Base-by-base conservation (phyloP, 768 basidiomycete genomes). In the Russula compacta region DNA sequence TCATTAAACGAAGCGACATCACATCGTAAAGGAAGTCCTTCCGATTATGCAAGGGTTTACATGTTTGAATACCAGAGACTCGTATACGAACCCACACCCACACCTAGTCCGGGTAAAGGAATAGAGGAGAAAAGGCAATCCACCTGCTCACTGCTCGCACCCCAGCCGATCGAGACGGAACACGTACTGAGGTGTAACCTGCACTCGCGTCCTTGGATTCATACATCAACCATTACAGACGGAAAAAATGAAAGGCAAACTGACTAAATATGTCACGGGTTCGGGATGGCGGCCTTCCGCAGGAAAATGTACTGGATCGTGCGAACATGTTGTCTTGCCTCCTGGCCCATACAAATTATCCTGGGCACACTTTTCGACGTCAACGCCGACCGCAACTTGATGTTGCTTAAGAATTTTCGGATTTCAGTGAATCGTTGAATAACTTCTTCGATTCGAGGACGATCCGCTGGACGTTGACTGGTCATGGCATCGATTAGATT, bases 401-500 rank as follows among this genome's bases (percentile, higher is more conserved):
- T 21, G 4, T 12, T 32, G 14, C 39, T 43, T 8, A 65, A 36
- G 5, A 53, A 50, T 2, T 14, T 38, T 33, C 40, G 35, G 42
- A 63, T 53, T 12, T 11, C 12, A 9, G 4, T 8, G 39, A 64
- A 66, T 32, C 15, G 36, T 14, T 11, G 4, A 35, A 64, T 48
- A 6, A 64, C 65, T 32, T 59, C 58, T 43, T 48, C 57, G 8
- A 64, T 64, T 52, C 62, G 71, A 44, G 73, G 73, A 0, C 73
- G 68, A 33, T 59, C 49, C 3, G 51, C n/a, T 10, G 73, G 73
- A 38, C 69, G 66, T 6, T 53, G 47, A 8, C 61, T 59, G 1
- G 67, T 64, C 73, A 74, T 74, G 12, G 60, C 61, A 1, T 48
- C 56, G 6, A 73, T 55, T 1, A 75, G 63, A 11, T 63, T 61